Evolutionary conservation across 2,329 filamentous ascomycete genomes (phyloP), one percentile per base, ranked within the genome.

Genomic region (Myrmaecium sp.): DNA sequence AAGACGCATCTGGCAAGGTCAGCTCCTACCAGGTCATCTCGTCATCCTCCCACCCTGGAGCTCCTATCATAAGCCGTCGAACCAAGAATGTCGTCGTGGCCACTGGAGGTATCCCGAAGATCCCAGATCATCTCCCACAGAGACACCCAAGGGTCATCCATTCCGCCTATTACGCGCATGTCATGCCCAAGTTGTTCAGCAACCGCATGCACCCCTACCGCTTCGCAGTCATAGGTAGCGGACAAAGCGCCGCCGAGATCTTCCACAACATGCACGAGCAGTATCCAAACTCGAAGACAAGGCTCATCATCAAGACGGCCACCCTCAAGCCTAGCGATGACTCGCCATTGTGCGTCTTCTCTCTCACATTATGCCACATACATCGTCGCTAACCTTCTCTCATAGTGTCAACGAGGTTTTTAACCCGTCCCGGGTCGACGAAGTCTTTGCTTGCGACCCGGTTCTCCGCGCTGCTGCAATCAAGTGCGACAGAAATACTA

Each of bases 171-270:
- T 95, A 91, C 52, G 72, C 74, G 16, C 66, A 74, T 32, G 54
- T 62, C 9, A 64, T 74, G 5, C 64, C 65, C 26, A 52, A 65
- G 34, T 60, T 81, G 17, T 62, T 80, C 26, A 55, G 47, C 31
- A 61, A 71, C 37, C 51, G 57, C 29, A 53, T 60, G 17, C 57
- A 60, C 2, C 64, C 60, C 2, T 79, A 82, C 51, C 70, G 69
- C 10, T 73, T 95, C 27, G 84, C 81, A 6, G 78, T 95, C 7
- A 62, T 95, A 21, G 86, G 86, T 6, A 80, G 73, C 24, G 86
- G 89, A 1, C 86, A 98, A 58, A 91, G 80, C 48, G 83, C 83
- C 3, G 86, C 86, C 6, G 86, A 98, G 58, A 92, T 94, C 42
- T 94, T 91, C 59, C 77, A 81, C 57, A 84, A 92, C 51, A 58